Evolutionary conservation across 495 filamentous ascomycete species (phyloP), one percentile per base, ranked within the genome.

Genomic region (Penicillium atrosanguineum): DNA sequence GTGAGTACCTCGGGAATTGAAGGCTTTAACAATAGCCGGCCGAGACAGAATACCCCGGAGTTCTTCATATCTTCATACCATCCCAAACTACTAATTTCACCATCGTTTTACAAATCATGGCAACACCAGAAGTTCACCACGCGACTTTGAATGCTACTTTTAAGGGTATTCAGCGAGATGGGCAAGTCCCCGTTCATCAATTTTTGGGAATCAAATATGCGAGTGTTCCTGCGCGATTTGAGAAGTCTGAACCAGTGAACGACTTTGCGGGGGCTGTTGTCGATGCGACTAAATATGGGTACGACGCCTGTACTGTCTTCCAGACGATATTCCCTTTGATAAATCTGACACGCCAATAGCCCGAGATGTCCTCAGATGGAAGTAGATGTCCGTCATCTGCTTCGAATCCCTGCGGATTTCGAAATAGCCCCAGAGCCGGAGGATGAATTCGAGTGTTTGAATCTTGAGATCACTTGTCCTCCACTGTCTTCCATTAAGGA

Each of bases 401-500:
- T 73, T 20, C 69, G 70, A 4, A 68, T 73, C 23, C 70, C 69
- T 0, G 67, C 71, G 46, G 67, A 73, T 38, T 64, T 70, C 38
- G 42, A 43, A 1, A 67, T 73, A 44, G 55, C 52, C 7, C 48
- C 59, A 0, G 71, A 74, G 48, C 38, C 41, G 14, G 71, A 72
- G 55, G 68, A 74, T 56, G 75, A 78, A 53, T 74, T 76, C 19
- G 68, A 74, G 42, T 78, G 72, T 42, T 55, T 78, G 56, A 73
- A 71, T 51, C 44, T 78, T n/a, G 72, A 74, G 21, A 69, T 78
- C 20, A 72, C 69, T 15, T 52, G 60, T 39, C 73, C 72, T 14
- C 65, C 70, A 3, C 48, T 59, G 36, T 44, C 43, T 4, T 15
- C 52, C 1, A 25, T 5, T 4, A 39, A 49, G 15, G 38, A 47